Percentiles rank a stretch among this genome's conserved stretches.
Conservation (phyloP, 2,329 filamentous ascomycete species). For the Ascochyta viciae-villosae region DNA sequence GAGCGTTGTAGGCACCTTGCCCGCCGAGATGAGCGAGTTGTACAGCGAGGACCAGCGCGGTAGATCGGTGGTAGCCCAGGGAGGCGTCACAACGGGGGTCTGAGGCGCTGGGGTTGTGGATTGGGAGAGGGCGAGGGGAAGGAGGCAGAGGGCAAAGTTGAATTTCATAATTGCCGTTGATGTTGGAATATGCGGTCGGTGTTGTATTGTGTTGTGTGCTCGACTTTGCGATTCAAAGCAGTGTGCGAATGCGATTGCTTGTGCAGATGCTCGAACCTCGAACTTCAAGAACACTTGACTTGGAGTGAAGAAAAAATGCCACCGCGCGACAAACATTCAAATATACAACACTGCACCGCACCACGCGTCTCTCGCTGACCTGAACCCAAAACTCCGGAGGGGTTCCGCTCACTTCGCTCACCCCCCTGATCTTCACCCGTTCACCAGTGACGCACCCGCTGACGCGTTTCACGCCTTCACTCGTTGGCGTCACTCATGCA, state of each 20-base stretch:
- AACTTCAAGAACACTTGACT: neutral
- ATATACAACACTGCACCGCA: slow-evolving; percentile 1
- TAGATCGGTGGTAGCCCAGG: slow-evolving; percentile 32
- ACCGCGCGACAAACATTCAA: slow-evolving; percentile 9
- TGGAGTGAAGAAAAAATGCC: neutral
- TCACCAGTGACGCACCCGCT: slow-evolving; percentile 11
- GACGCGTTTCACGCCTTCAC: slow-evolving; percentile 12
- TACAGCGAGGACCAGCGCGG: slow-evolving; percentile 36
- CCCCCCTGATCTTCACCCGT: neutral
- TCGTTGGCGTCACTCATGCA: neutral
- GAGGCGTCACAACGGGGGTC: slow-evolving; percentile 16
- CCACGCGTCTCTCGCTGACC: slow-evolving; percentile 12
- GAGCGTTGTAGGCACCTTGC: slow-evolving; percentile 36
- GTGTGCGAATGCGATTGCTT: no score
- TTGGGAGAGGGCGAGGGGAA: slow-evolving; percentile 6
- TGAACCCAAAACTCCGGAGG: slow-evolving; percentile 18
- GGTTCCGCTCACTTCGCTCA: slow-evolving; percentile 12
- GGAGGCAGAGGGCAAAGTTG: slow-evolving; percentile 10
- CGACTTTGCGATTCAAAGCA: no score
- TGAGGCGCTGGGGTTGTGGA: slow-evolving; percentile 2
- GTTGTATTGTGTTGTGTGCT: no score
- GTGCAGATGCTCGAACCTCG: no score
- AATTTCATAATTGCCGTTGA: slow-evolving; percentile 3
- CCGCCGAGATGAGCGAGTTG: slow-evolving; percentile 32
- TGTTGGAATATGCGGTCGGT: neutral